phyloP scores from a whole-genome alignment of 2,329 filamentous ascomycete species.

The Botrytis porri region DNA sequence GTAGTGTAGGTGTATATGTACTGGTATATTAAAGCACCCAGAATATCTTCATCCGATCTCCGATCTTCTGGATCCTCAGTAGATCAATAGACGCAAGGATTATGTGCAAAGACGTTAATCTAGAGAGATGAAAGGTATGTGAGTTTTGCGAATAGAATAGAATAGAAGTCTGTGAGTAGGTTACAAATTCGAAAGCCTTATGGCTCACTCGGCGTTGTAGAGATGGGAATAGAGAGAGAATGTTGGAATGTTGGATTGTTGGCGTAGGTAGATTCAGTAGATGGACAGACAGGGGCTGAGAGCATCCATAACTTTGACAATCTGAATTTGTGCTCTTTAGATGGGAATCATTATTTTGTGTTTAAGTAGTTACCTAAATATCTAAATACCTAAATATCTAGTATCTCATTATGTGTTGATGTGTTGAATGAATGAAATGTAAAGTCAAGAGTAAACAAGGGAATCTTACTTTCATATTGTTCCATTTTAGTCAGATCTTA shows the following conservation, averaged over 20 bases:
- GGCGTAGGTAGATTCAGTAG: not conserved
- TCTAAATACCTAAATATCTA: too few species aligned
- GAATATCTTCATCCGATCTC: slow-evolving; percentile 1
- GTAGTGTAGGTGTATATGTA: not conserved
- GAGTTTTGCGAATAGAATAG: not conserved
- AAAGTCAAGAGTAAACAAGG: not conserved
- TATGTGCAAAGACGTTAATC: not conserved
- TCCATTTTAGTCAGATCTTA: slow-evolving; percentile 10
- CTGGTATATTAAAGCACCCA: not conserved
- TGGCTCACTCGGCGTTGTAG: not conserved
- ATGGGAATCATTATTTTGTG: not conserved
- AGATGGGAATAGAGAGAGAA: too few species aligned
- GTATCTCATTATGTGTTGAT: too few species aligned
- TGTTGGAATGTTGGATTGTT: slow-evolving; percentile 5
- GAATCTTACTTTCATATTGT: not conserved
- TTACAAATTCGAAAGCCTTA: not conserved
- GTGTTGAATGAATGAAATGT: not conserved
- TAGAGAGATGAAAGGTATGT: not conserved
- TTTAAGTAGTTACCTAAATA: not conserved
- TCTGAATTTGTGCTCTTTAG: not conserved
- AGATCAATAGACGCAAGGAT: not conserved
- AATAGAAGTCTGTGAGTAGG: not conserved
- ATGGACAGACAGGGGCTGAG: not conserved
- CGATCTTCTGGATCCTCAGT: slow-evolving; percentile 1
- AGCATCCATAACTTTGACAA: not conserved